Evolutionary conservation across 2,329 filamentous ascomycete genomes (phyloP).

Genomic region (Rhytidhysteron rufulum): DNA sequence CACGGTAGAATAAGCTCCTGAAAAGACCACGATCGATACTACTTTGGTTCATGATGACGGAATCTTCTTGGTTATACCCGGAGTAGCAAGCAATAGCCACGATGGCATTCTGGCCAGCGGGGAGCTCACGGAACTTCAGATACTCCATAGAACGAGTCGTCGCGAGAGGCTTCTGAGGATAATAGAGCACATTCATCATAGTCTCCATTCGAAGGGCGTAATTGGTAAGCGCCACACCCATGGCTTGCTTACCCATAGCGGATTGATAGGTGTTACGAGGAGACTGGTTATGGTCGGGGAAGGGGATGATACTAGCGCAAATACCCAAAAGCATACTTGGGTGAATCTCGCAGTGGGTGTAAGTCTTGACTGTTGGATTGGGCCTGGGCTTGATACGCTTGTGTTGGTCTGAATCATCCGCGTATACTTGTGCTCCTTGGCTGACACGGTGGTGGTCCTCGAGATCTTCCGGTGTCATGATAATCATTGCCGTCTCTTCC

Average conservation of each 20-base stretch:
- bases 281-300: conserved; percentile 98
- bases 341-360: conserved; percentile 98
- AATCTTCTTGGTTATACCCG: conserved; percentile 99
- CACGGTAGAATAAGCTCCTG: conserved; percentile 95
- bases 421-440: conserved; percentile 40
- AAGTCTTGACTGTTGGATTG: conserved; percentile 83
- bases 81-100: conserved; percentile 97
- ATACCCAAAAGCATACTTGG: conserved; percentile 98
- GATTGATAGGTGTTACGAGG: conserved; percentile 99
- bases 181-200: conserved; percentile 99
- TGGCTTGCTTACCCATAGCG: conserved; percentile 99
- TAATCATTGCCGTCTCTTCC: conserved; percentile 98
- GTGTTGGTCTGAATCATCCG: conserved; percentile 71
- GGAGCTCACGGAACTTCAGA: conserved; percentile 94
- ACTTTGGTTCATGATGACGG: conserved; percentile 99
- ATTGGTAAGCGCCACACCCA: conserved; percentile 98
- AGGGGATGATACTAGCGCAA: conserved; percentile 98
- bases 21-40: conserved; percentile 97
- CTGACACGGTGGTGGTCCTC: conserved; percentile 53
- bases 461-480: conserved; percentile 95
- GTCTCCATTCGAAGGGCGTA: conserved; percentile 98
- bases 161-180: conserved; percentile 94
- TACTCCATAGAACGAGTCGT: conserved; percentile 99
- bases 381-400: conserved; percentile 83
- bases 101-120: conserved; percentile 96